Evolutionary conservation across 176 grass and related monocot genomes (phyloP), one percentile per base, ranked within the genome.

Genomic region (Otatea glauca): DNA sequence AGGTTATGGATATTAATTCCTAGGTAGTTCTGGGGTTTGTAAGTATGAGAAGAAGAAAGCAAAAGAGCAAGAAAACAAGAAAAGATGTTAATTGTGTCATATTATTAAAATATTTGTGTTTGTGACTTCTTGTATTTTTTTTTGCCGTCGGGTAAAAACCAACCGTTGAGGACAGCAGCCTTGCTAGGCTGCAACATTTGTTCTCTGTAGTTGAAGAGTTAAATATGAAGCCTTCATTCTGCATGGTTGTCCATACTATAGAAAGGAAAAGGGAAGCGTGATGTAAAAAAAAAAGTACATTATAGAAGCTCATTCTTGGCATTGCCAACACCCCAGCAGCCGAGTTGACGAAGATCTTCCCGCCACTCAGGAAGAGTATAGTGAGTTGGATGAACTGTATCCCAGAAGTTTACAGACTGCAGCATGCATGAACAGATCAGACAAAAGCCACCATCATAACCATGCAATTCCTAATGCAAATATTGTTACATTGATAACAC

Each of bases 261-360:
- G 48, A 72, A 50, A 6, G 44, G 43, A 48, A 11, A 54, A 35
- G 42, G 69, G 44, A 47, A 4, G 27, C 16, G 21, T 20, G 8
- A 0, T 38, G 32, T 7, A 9, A 29, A 29, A 29, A 29, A 2
- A 24, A 13, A 35, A 60, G 10, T 79, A 97, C 94, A 88, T 93
- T 93, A 81, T 92, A 94, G 82, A 97, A 94, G 89, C 91, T 97
- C 91, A 93, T 93, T 69, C 82, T 90, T 56, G 94, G 89, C 74
- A 88, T 83, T 9, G 89, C 91, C 27, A 86, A 48, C 78, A 84
- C 49, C 4, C 62, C 85, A 0, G 82, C 55, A 6, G 82, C 87
- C 2, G 91, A 86, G 55, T 89, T 88, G 70, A 82, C 81, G 3
- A 97, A 70, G 83, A 97, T 92, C 70, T 91, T 93, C 58, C 91